Evolutionary conservation across 805 yeast species (phyloP).

Genomic region (Kodamaea restingae): DNA sequence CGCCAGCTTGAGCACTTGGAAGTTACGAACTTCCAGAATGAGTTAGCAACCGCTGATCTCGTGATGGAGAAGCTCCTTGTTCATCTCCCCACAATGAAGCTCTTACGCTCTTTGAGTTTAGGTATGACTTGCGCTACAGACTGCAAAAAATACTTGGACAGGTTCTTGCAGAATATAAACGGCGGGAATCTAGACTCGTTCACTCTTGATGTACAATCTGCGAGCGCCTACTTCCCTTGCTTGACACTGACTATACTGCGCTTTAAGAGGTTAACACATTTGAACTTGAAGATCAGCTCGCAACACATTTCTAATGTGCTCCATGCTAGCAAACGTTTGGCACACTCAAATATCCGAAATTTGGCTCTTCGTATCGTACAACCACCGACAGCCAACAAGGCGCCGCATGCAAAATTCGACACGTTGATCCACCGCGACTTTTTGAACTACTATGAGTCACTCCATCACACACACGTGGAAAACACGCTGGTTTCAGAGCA

Average conservation of each 20-base stretch:
- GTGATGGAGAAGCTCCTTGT: constrained; percentile 1
- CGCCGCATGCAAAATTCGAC: constrained; percentile 7
- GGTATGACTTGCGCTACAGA: constrained; percentile 1
- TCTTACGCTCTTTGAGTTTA: neutral
- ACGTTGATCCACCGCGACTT: constrained; percentile 9
- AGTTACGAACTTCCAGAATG: constrained; percentile 7
- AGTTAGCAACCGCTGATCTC: constrained; percentile 3
- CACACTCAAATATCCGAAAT: neutral
- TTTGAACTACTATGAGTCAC: constrained; percentile 7
- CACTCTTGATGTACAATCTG: neutral
- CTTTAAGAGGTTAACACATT: neutral
- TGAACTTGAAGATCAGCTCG: constrained; percentile 2
- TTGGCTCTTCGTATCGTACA: constrained; percentile 1
- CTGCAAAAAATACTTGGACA: constrained; percentile 2
- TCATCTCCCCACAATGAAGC: neutral
- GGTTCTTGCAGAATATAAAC: neutral
- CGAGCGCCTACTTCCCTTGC: neutral
- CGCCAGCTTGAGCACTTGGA: neutral
- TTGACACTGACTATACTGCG: neutral
- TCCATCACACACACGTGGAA: constrained; percentile 2
- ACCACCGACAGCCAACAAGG: neutral
- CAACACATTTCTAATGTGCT: constrained; percentile 5
- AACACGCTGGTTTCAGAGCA: constrained; percentile 1
- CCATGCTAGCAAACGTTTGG: neutral
- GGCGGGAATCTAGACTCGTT: neutral